Percentiles rank a stretch among this genome's conserved stretches.
Conservation (phyloP, 2,329 filamentous ascomycete genomes). For the Claviceps quebecensis region DNA sequence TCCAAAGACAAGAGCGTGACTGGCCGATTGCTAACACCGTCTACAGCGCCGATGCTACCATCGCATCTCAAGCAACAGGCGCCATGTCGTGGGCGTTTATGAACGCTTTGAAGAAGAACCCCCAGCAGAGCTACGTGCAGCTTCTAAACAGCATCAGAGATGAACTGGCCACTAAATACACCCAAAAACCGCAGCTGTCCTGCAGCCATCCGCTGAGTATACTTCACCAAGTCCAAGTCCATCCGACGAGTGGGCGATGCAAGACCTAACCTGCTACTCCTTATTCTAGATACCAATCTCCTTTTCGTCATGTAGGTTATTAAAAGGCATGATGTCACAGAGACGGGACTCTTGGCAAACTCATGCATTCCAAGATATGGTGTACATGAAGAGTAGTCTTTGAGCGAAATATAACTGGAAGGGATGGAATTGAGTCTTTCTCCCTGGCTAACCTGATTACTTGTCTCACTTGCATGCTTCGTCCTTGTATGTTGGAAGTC, state of each 20-base stretch:
- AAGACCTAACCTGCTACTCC: conserved; percentile 5
- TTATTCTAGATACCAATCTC: conserved; percentile 38
- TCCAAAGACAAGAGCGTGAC: background rate
- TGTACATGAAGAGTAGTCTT: background rate
- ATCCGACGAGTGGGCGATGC: conserved; percentile 6
- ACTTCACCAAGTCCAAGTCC: conserved; percentile 16
- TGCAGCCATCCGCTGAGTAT: conserved; percentile 93
- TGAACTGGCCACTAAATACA: conserved; percentile 75
- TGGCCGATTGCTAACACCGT: background rate
- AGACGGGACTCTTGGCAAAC: background rate
- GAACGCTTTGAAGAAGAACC: conserved; percentile 83
- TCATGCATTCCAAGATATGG: background rate
- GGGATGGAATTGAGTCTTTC: background rate
- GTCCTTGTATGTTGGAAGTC: background rate
- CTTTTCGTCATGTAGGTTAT: conserved; percentile 43
- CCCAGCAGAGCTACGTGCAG: conserved; percentile 95
- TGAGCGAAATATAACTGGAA: background rate
- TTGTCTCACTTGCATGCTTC: background rate
- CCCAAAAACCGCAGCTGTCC: conserved; percentile 90
- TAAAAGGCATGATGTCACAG: conserved; percentile 8
- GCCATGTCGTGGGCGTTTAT: conserved; percentile 99
- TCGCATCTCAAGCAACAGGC: conserved; percentile 78
- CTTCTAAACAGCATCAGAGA: conserved; percentile 93
- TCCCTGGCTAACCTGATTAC: background rate
- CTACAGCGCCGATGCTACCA: conserved; percentile 75